Conservation (phyloP, 768 basidiomycete genomes). For the Boletus pseudo-olivaceus region DNA sequence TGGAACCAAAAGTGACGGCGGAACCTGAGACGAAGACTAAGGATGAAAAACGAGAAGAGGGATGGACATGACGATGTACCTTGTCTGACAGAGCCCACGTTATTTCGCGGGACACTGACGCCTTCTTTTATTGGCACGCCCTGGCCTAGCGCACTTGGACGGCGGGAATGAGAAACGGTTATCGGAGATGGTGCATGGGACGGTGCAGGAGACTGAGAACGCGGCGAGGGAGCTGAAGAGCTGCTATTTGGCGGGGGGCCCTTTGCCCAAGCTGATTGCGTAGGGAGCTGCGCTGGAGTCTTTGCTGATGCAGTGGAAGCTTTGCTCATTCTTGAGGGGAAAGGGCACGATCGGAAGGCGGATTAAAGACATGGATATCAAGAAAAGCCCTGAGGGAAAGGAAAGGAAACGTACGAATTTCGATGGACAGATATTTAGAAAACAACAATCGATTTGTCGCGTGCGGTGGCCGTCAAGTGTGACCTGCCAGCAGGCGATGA, state of each 20-base stretch:
- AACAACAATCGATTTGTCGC: constrained; percentile 53
- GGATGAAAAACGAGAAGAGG: constrained; percentile 1
- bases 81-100: constrained; percentile 64
- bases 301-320: constrained; percentile 71
- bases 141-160: constrained; percentile 71
- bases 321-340: constrained; percentile 82
- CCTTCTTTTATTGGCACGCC: constrained; percentile 77
- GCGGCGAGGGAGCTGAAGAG: constrained; percentile 54
- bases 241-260: constrained; percentile 68
- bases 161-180: constrained; percentile 65
- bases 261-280: constrained; percentile 88
- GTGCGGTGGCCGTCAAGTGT: constrained; percentile 80
- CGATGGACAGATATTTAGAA: constrained; percentile 43
- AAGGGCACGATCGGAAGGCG: constrained; percentile 8
- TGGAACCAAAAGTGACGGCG: constrained; percentile 84
- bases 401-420: constrained; percentile 40
- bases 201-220: constrained; percentile 76
- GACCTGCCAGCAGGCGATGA: constrained; percentile 90
- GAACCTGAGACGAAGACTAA: constrained; percentile 41
- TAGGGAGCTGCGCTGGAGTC: constrained; percentile 68
- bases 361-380: background rate
- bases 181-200: constrained; percentile 43
- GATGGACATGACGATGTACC: constrained; percentile 39
- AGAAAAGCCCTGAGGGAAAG: constrained; percentile 9
- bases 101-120: constrained; percentile 64